phyloP scores from a whole-genome alignment of 495 filamentous ascomycete genomes.

The Hamigera avellanea region DNA sequence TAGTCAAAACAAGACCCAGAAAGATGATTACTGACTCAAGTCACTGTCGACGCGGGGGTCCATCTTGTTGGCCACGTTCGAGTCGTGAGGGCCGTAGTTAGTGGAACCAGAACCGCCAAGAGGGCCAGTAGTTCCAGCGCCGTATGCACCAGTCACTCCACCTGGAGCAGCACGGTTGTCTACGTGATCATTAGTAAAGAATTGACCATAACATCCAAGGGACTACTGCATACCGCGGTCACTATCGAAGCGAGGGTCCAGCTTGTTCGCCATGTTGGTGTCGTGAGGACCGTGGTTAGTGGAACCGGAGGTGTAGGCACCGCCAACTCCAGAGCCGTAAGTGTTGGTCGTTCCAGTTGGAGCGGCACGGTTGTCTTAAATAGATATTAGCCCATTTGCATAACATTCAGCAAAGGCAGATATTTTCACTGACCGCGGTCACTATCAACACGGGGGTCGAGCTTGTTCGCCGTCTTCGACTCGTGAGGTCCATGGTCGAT shows the following conservation, averaged over 20 bases:
- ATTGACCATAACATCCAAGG: no score
- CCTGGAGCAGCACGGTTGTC: neutral
- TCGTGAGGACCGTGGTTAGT: conserved; percentile 20
- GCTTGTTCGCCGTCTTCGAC: conserved; percentile 23
- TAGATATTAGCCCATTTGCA: no score
- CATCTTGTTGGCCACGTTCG: conserved; percentile 19
- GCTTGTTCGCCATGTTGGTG: conserved; percentile 30
- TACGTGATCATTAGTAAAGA: no score
- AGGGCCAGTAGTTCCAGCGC: neutral
- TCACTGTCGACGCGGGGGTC: conserved; percentile 24
- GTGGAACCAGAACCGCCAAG: neutral
- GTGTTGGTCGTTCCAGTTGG: neutral
- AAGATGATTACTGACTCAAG: no score
- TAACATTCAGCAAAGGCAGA: no score
- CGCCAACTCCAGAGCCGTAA: conserved; percentile 5
- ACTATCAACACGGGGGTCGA: conserved; percentile 36
- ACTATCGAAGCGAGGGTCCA: conserved; percentile 38
- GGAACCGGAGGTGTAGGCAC: conserved; percentile 9
- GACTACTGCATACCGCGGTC: conserved; percentile 26
- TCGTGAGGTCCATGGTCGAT: conserved; percentile 12
- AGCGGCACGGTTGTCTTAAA: neutral
- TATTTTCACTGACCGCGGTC: conserved; percentile 11
- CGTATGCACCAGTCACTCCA: conserved; percentile 4
- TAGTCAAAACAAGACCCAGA: no score
- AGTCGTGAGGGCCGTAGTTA: conserved; percentile 13